phyloP scores from a whole-genome alignment of 306 rosid genomes.

The Cyclanthera cordifolia region DNA sequence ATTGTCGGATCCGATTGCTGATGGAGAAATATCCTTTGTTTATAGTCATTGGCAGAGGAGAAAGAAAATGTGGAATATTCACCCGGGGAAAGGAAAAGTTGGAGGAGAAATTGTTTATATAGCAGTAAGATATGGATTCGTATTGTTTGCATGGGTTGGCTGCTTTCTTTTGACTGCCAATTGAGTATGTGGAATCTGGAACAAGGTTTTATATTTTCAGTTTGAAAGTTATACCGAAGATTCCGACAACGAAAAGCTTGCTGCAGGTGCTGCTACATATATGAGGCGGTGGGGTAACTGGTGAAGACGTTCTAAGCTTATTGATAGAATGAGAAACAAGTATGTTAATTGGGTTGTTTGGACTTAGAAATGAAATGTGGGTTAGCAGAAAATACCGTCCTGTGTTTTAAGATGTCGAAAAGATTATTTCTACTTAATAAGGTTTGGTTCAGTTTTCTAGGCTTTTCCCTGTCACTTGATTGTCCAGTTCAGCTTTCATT shows the following conservation, averaged over 20 bases:
- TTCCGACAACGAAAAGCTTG: background rate
- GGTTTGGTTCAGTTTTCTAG: background rate
- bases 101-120: conserved; percentile 1
- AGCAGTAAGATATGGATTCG: background rate
- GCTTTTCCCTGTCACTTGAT: background rate
- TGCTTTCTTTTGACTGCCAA: conserved; percentile 2
- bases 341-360: conserved; percentile 7
- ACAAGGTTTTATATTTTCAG: background rate
- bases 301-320: conserved; percentile 8
- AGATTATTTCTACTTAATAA: background rate
- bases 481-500: conserved; percentile 4
- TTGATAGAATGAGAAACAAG: background rate
- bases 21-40: conserved; percentile 4
- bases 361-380: conserved; percentile 6
- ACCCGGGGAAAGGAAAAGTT: background rate
- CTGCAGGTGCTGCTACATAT: conserved; percentile 4
- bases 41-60: background rate
- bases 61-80: conserved; percentile 8
- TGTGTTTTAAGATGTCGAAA: conserved; percentile 12
- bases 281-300: background rate
- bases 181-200: conserved; percentile 5
- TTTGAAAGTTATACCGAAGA: background rate
- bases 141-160: conserved; percentile 1
- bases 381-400: conserved; percentile 9
- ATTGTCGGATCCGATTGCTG: conserved; percentile 59